A percentile compares a stretch with the other conserved stretches of the same genome.
These are phyloP conservation scores for Trichoderma atroviride DNA, from an alignment of 2,329 filamentous ascomycete species.

Conservation along the genomic window DNA sequence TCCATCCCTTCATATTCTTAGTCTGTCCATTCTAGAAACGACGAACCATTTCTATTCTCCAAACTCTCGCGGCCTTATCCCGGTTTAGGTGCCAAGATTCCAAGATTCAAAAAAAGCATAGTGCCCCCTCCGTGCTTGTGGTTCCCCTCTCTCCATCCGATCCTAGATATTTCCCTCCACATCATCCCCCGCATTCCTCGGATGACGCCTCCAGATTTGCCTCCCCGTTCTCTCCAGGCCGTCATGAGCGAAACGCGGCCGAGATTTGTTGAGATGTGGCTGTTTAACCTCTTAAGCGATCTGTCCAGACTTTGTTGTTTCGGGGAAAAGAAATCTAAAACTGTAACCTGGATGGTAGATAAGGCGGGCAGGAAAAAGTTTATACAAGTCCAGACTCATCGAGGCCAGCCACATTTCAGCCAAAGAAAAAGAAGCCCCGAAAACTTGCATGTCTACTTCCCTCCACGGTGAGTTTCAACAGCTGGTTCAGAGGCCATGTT, in stretches of 20 bases:
- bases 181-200: conserved; percentile 10
- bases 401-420: neutral
- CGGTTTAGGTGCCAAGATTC: neutral
- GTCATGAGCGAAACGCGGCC: neutral
- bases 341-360: neutral
- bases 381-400: neutral
- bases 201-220: neutral
- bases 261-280: too few relatives aligned
- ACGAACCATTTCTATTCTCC: neutral
- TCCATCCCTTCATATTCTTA: neutral
- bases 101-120: neutral
- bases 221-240: neutral
- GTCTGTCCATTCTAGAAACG: neutral
- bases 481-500: neutral
- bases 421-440: neutral
- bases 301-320: neutral
- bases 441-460: neutral
- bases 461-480: too few relatives aligned
- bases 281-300: neutral
- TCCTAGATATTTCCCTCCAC: neutral
- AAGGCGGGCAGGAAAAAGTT: neutral
- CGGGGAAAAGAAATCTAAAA: neutral
- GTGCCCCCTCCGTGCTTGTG: neutral
- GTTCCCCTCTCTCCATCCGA: neutral
- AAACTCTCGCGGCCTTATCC: neutral